Evolutionary conservation across 1,284 basidiomycete species (phyloP).

Genomic region (Cutaneotrichosporon sp.): DNA sequence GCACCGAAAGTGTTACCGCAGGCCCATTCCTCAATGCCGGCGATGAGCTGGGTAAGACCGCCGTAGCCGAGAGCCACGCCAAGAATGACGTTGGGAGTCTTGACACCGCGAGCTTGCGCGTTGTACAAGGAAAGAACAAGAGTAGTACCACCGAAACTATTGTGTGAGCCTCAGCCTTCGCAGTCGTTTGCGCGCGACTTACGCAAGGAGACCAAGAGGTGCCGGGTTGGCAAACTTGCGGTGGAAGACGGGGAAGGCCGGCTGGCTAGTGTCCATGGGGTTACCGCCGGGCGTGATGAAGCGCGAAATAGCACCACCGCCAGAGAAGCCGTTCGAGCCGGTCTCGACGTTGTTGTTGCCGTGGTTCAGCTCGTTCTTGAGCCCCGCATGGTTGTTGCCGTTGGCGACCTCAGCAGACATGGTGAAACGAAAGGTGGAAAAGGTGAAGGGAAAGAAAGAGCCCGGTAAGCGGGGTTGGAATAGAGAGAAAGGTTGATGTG

Average conservation of each 20-base stretch:
- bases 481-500: not conserved
- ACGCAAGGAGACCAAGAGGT: constrained; percentile 51
- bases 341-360: constrained; percentile 3
- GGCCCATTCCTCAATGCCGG: constrained; percentile 63
- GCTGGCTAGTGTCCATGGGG: constrained; percentile 24
- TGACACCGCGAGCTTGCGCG: constrained; percentile 44
- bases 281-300: constrained; percentile 24
- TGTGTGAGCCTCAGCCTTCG: not conserved
- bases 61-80: constrained; percentile 79
- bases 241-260: constrained; percentile 46
- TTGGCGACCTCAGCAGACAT: constrained; percentile 17
- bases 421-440: not conserved
- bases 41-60: constrained; percentile 65
- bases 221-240: constrained; percentile 54
- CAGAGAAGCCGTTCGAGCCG: constrained; percentile 7
- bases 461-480: not conserved
- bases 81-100: constrained; percentile 66
- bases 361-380: constrained; percentile 10
- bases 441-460: not conserved
- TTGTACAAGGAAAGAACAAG: constrained; percentile 53
- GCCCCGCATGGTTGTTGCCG: constrained; percentile 6
- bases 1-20: constrained; percentile 59
- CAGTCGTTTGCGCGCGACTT: constrained; percentile 15
- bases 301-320: constrained; percentile 17
- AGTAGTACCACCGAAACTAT: constrained; percentile 53